phyloP scores from a whole-genome alignment of 202 grass and related monocot species.

The Schoenoplectus triqueter region DNA sequence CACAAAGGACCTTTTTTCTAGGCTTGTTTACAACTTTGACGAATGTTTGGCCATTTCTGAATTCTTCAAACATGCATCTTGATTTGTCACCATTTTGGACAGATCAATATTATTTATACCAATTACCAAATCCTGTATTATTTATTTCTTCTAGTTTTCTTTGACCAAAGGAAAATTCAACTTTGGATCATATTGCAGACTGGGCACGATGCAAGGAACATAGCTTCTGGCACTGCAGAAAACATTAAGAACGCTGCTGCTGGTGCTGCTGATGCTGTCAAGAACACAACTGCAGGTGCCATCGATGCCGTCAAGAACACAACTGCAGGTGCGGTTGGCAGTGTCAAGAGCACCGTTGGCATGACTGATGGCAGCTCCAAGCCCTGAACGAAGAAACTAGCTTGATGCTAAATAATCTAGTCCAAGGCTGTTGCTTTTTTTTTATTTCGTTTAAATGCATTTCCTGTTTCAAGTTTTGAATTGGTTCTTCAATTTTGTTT shows the following conservation, averaged over 20 bases:
- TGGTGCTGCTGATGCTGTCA: neutral
- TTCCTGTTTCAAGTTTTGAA: neutral
- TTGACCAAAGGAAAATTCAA: neutral
- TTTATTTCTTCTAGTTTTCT: too few species aligned
- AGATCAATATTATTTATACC: neutral
- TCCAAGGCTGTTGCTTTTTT: neutral
- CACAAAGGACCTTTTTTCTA: neutral
- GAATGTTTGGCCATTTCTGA: neutral
- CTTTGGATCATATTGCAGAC: neutral
- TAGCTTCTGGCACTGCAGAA: neutral
- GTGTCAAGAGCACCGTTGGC: conserved; percentile 11
- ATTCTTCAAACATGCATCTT: neutral
- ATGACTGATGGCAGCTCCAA: neutral
- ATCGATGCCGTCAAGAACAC: conserved; percentile 24
- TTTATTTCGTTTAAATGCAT: conserved; percentile 10
- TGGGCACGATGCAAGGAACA: neutral
- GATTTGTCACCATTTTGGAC: neutral
- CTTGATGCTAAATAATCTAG: neutral
- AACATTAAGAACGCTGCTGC: neutral
- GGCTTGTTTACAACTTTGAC: neutral
- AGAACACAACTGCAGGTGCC: conserved; percentile 14
- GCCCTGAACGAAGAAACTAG: neutral
- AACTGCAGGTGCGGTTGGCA: neutral
- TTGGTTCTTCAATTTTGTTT: conserved; percentile 23
- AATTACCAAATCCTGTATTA: neutral